Evolutionary conservation across 257 asterid genomes (phyloP), one percentile per base, ranked within the genome.

Genomic region (Nicotiana paniculata): DNA sequence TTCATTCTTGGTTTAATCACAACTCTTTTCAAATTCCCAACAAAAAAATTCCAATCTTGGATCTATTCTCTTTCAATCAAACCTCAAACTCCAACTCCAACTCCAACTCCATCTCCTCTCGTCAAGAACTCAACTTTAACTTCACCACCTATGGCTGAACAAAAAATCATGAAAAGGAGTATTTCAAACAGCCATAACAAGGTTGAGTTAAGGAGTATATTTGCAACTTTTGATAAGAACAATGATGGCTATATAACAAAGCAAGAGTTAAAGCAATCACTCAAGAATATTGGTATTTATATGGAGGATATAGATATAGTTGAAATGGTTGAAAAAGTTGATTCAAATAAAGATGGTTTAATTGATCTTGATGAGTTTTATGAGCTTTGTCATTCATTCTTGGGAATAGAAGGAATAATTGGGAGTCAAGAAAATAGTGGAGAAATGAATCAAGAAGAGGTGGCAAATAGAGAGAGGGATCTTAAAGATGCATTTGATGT

Each of bases 201-300:
- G 65, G 78, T 37, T 43, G 88, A 86, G 58, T 77, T 93, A 6
- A 79, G 82, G 48, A 82, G 89, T 35, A 87, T 93, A 32, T 95
- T 95, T 64, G 92, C 93, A 18, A 93, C 96, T 17, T 95, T 95
- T 79, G 98, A 95, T 87, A 92, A 90, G 93, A 90, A 94, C 89
- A 83, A 70, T 70, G 98, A 94, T 79, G 98, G 98, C 0, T 90
- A 30, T 82, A 91, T 94, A 80, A 95, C 98, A 37, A 86, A 86
- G 90, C 82, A 86, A 39, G 98, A 95, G 89, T 86, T 95, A 8
- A 83, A 81, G 13, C 93, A 89, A 2, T 92, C 97, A 0, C 93
- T 93, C 13, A 86, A 83, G 85, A 92, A 91, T 77, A 93, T 93
- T 1, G 97, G 97, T 26, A 91, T 95, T 5, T 77, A 84, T 1